phyloP scores from a whole-genome alignment of 441 rosid genomes.

The Gossypium davidsonii region DNA sequence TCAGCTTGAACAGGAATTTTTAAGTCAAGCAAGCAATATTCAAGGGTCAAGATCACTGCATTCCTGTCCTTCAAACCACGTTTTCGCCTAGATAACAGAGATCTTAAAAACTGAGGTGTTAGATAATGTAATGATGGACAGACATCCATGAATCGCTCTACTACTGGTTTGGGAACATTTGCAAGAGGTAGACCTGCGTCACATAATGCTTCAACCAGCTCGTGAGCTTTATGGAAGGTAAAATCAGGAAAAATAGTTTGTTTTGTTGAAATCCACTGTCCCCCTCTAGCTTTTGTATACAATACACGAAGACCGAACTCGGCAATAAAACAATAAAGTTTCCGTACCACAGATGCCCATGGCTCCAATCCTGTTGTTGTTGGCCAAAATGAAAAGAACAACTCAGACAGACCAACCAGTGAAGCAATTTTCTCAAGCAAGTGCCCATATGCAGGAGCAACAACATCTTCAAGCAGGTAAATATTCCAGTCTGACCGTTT shows the following conservation, averaged over 20 bases:
- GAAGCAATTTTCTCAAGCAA: conserved; percentile 87
- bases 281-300: conserved; percentile 88
- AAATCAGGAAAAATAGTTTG: conserved; percentile 95
- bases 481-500: conserved; percentile 95
- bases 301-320: conserved; percentile 69
- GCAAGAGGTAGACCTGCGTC: conserved; percentile 85
- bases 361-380: conserved; percentile 66
- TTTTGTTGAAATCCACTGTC: conserved; percentile 89
- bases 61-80: conserved; percentile 62
- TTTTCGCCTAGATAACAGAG: conserved; percentile 65
- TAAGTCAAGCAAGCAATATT: conserved; percentile 87
- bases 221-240: conserved; percentile 55
- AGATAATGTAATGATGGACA: conserved; percentile 76
- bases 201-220: conserved; percentile 73
- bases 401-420: conserved; percentile 80
- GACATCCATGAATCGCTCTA: conserved; percentile 66
- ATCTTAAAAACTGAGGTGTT: conserved; percentile 74
- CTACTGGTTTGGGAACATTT: conserved; percentile 56
- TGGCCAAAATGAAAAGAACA: conserved; percentile 90
- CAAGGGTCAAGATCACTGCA: conserved; percentile 74
- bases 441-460: conserved; percentile 87
- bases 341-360: conserved; percentile 86
- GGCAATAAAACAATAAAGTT: conserved; percentile 66
- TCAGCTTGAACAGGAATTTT: conserved; percentile 42
- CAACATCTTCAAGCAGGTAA: conserved; percentile 77